Evolutionary conservation across 306 rosid genomes (phyloP).

Genomic region (Rosa lucieae): DNA sequence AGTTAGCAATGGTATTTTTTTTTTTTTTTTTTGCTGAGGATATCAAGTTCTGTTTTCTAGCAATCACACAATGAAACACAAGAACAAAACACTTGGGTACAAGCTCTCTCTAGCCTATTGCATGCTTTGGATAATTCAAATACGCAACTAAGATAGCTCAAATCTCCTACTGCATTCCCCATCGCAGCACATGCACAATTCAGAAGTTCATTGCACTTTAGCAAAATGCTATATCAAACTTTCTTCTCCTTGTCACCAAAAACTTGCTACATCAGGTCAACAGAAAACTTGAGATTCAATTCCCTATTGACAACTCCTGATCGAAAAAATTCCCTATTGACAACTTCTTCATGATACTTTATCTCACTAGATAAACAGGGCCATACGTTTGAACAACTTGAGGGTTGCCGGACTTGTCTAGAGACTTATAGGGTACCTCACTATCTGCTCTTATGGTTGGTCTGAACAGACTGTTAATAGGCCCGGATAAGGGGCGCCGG

Average conservation of each 20-base stretch:
- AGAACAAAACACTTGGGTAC: not conserved
- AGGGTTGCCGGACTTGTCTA: slow-evolving; percentile 42
- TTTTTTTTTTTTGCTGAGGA: not conserved
- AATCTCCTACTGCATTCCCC: slow-evolving; percentile 2
- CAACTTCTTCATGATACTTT: slow-evolving; percentile 18
- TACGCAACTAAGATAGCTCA: not conserved
- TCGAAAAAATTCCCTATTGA: too few species aligned
- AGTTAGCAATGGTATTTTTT: too few species aligned
- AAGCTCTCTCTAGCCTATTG: not conserved
- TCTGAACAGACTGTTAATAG: slow-evolving; percentile 53
- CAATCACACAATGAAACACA: slow-evolving; percentile 2
- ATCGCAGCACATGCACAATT: not conserved
- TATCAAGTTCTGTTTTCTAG: not conserved
- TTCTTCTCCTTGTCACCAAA: slow-evolving; percentile 1
- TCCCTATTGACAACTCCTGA: too few species aligned
- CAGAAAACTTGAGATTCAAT: not conserved
- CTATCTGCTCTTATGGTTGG: slow-evolving; percentile 35
- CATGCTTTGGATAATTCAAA: not conserved
- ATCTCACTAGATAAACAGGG: slow-evolving; percentile 67
- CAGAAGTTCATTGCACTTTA: not conserved
- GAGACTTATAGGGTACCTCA: slow-evolving; percentile 54
- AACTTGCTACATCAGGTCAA: not conserved
- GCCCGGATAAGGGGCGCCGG: slow-evolving; percentile 53
- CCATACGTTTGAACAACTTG: slow-evolving; percentile 46
- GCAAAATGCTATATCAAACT: not conserved